phyloP scores from a whole-genome alignment of 2,329 filamentous ascomycete species.

The Aspergillus amoenus region DNA sequence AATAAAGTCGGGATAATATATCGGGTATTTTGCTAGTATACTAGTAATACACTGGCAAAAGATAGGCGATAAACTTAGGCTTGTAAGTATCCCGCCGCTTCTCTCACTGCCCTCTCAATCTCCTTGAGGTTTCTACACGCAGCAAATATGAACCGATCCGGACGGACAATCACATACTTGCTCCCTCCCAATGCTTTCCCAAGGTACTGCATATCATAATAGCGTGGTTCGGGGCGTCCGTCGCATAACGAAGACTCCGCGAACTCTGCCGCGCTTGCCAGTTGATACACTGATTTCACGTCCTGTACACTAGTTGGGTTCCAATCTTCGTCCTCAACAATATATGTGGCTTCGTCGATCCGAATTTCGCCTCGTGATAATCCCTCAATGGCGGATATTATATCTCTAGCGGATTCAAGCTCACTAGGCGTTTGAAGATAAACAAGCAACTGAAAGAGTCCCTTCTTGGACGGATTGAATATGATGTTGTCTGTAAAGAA shows the following conservation, averaged over 20 bases:
- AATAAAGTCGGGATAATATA: too few species aligned
- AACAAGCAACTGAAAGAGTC: conserved; percentile 34
- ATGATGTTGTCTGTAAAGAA: conserved; percentile 36
- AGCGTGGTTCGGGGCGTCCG: conserved; percentile 27
- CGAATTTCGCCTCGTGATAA: background rate
- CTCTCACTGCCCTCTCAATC: conserved; percentile 13
- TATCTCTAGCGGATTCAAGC: background rate
- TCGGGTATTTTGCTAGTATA: too few species aligned
- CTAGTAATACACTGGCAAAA: background rate
- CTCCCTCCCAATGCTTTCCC: conserved; percentile 17
- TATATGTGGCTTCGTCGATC: conserved; percentile 5
- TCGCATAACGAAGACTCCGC: conserved; percentile 26
- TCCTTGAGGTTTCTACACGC: conserved; percentile 24
- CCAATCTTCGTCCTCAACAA: conserved; percentile 10
- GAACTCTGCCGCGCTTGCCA: conserved; percentile 33
- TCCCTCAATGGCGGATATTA: background rate
- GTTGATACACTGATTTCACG: conserved; percentile 14
- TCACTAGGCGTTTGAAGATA: conserved; percentile 11
- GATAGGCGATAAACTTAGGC: background rate
- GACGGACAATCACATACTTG: conserved; percentile 32
- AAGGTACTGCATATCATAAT: conserved; percentile 29
- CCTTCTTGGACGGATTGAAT: conserved; percentile 25
- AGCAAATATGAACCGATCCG: conserved; percentile 37
- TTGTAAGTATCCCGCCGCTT: background rate
- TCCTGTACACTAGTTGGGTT: background rate